Base-by-base conservation (phyloP, 164 flowering plant species). In the Euptelea pleiosperma region DNA sequence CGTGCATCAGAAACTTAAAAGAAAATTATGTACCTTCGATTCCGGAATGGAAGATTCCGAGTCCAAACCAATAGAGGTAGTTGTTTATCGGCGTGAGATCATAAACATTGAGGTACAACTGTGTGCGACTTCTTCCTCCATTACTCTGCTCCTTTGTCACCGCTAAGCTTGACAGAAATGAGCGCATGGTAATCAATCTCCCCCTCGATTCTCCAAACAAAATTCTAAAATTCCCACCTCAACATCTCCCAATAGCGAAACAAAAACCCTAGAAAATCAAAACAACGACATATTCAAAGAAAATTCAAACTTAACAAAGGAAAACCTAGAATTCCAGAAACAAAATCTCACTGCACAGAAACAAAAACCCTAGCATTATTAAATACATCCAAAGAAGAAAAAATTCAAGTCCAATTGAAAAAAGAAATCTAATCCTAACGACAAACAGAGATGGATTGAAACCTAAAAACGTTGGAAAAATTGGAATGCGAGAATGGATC, bases 1-100 rank as follows among this genome's bases (percentile, higher is more conserved):
- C n/a, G n/a, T n/a, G n/a, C n/a, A n/a, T n/a, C n/a, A n/a, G n/a
- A n/a, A n/a, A n/a, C n/a, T n/a, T n/a, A n/a, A n/a, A n/a, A n/a
- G n/a, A n/a, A n/a, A n/a, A n/a, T n/a, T n/a, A n/a, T 30, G 52
- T 71, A 91, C 98, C 98, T 86, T 91, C 96, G 29, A 91, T 80
- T 6, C 98, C 98, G 0, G 98, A 85, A 66, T 91, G 98, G 62
- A 85, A 91, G 46, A 91, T 77, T 19, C 98, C 98, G 0, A 85
- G 77, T n/a, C 96, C 98, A 37, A 89, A 68, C 92, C 90, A 89
- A 75, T 87, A 91, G 36, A 91, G 77, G 57, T 91, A 91, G 64
- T 82, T 79, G 66, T 89, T 91, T 55, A 84, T 51, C 31, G 91
- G 96, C 1, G 98, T 89, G 26, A 91, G 91, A 81, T 91, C 98